Percentiles rank a stretch among this genome's conserved stretches.
These are phyloP conservation scores for Phytophthora fragariae DNA, from an alignment of 352 stramenopile genomes.

Conservation along the genomic window DNA sequence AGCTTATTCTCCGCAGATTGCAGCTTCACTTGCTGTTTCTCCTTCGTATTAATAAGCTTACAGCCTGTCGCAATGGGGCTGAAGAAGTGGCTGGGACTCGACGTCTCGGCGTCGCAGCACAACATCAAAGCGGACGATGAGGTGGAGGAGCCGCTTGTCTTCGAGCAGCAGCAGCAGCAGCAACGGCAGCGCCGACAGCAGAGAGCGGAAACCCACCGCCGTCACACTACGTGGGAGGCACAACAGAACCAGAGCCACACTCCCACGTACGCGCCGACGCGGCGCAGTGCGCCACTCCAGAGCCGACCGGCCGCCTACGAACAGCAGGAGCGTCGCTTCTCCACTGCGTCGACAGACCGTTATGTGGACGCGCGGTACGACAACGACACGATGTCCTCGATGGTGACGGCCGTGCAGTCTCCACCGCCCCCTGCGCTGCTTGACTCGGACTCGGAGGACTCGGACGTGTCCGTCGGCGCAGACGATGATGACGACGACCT, in stretches of 20 bases:
- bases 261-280: conserved; percentile 14
- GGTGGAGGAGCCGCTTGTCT: conserved; percentile 26
- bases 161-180: conserved; percentile 9
- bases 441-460: conserved; percentile 33
- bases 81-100: conserved; percentile 68
- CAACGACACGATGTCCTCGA: conserved; percentile 36
- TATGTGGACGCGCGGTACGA: conserved; percentile 33
- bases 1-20: background rate
- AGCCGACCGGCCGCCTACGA: conserved; percentile 1
- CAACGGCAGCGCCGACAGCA: conserved; percentile 9
- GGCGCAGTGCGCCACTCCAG: conserved; percentile 13
- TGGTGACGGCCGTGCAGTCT: conserved; percentile 40
- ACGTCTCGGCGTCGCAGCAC: conserved; percentile 50
- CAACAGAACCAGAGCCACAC: conserved; percentile 20
- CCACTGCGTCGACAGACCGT: conserved; percentile 27
- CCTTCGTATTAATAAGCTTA: background rate
- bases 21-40: background rate
- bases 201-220: conserved; percentile 31
- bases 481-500: conserved; percentile 41
- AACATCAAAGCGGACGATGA: conserved; percentile 25
- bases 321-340: conserved; percentile 27
- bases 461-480: conserved; percentile 40
- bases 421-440: conserved; percentile 17
- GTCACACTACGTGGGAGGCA: conserved; percentile 33
- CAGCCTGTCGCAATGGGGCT: conserved; percentile 52